Percentiles rank a stretch among this genome's conserved stretches.
Conservation (phyloP, 768 basidiomycete genomes). For the Gautieria morchelliformis region DNA sequence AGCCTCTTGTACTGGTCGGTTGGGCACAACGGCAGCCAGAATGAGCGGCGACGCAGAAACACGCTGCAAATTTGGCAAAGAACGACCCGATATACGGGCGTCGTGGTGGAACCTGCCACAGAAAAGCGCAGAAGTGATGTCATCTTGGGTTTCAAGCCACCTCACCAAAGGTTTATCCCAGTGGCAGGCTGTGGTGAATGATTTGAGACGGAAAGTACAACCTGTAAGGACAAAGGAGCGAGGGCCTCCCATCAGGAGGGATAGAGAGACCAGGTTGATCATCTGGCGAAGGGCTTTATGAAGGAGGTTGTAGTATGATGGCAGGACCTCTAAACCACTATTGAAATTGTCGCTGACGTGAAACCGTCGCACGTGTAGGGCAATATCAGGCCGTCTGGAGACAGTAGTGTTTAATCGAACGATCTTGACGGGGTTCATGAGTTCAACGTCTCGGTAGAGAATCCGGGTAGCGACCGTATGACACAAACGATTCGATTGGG, state of each 20-base stretch:
- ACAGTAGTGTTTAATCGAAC: background rate
- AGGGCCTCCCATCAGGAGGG: slow-evolving; percentile 17
- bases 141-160: slow-evolving; percentile 16
- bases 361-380: background rate
- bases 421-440: background rate
- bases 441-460: background rate
- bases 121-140: slow-evolving; percentile 16
- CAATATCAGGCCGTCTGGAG: background rate
- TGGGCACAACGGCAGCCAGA: slow-evolving; percentile 18
- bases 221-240: slow-evolving; percentile 14
- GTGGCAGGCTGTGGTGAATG: slow-evolving; percentile 16
- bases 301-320: slow-evolving; percentile 9
- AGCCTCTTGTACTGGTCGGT: slow-evolving; percentile 16
- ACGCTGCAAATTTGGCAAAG: slow-evolving; percentile 16
- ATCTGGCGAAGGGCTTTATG: slow-evolving; percentile 15
- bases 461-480: background rate
- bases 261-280: slow-evolving; percentile 17
- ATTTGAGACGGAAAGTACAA: slow-evolving; percentile 18
- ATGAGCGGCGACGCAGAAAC: slow-evolving; percentile 19
- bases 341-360: background rate
- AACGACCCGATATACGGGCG: slow-evolving; percentile 6
- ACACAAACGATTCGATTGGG: background rate
- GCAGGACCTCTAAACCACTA: background rate
- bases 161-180: slow-evolving; percentile 16
- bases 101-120: slow-evolving; percentile 14